Evolutionary conservation across 1,284 basidiomycete species (phyloP).

Genomic region (Inonotus hispidus): DNA sequence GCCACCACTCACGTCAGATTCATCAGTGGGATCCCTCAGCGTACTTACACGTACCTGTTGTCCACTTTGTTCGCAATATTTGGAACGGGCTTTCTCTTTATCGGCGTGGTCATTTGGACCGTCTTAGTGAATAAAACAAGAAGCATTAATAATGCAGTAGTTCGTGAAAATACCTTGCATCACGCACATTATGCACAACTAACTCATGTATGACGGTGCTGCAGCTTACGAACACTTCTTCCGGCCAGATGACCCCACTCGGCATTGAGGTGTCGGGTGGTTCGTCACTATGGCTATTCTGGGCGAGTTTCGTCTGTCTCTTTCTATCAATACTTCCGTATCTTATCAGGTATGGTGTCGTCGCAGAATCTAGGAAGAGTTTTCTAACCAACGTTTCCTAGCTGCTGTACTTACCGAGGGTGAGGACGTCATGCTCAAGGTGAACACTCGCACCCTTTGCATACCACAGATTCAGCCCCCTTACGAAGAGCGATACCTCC

Average conservation of each 20-base stretch:
- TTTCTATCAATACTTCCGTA: conserved; percentile 63
- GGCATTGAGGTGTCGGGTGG: conserved; percentile 62
- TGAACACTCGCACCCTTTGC: not conserved
- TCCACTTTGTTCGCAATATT: conserved; percentile 59
- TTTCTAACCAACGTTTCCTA: conserved; percentile 23
- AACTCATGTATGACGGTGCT: not conserved
- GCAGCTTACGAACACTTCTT: conserved; percentile 30
- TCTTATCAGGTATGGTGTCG: conserved; percentile 48
- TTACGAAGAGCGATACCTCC: not conserved
- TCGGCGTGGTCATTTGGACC: conserved; percentile 73
- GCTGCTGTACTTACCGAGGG: conserved; percentile 69
- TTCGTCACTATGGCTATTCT: conserved; percentile 55
- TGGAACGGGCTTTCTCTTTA: conserved; percentile 56
- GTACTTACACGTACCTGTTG: conserved; percentile 58
- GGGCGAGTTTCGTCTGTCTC: conserved; percentile 66
- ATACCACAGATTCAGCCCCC: not conserved
- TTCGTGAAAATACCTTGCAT: conserved; percentile 4
- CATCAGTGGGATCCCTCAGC: conserved; percentile 60
- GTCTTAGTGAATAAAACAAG: conserved; percentile 61
- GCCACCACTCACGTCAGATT: not conserved
- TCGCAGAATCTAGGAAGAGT: not conserved
- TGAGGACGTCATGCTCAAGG: conserved; percentile 24
- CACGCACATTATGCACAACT: not conserved
- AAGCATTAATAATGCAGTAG: conserved; percentile 43
- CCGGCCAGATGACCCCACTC: conserved; percentile 36